Base-by-base conservation (phyloP, 345 rosid genomes). In the Gossypium bickii region DNA sequence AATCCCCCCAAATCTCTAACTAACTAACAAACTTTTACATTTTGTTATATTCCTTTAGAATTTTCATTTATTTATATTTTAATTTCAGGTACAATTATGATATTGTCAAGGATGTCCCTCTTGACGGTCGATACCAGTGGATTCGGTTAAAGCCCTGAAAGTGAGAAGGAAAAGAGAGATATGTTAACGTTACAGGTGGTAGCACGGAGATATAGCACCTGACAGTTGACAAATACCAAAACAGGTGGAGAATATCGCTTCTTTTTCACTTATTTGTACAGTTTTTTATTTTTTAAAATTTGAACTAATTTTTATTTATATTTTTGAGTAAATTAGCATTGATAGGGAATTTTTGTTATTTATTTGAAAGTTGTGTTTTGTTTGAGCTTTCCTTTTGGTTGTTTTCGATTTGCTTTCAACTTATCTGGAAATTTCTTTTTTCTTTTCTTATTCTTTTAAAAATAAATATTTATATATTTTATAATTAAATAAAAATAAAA, bases 71-170 rank as follows among this genome's bases (percentile, higher is more conserved):
- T 34, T 34, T 34, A 56, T n/a, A 56, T 60, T 18, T 18, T 69
- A 18, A n/a, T 7, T 18, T 10, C 29, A 57, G 61, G 61, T 22
- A 57, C 61, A 57, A 91, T 67, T 91, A 79, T 75, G 93, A 91
- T 72, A 75, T 88, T 56, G 86, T 66, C 69, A 91, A 86, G 78
- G 97, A 91, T 43, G 72, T 60, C 79, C 93, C 97, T 38, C 79
- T 91, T 44, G 74, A 85, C 65, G 97, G 97, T 67, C 89, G 89
- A 9, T 91, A 86, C 89, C 76, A 84, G 80, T 91, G 97, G 97
- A 74, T 84, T 83, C 85, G 80, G 12, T 60, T 87, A 73, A 59
- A 59, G 41, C 63, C 16, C 16, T 25, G 38, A 59, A 59, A 59
- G 41, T 24, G 41, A 59, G 11, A 18, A 2, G 16, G 18, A 18